Evolutionary conservation across 2,329 filamentous ascomycete genomes (phyloP), one percentile per base, ranked within the genome.

Genomic region (Sclerotinia sclerotiorum): DNA sequence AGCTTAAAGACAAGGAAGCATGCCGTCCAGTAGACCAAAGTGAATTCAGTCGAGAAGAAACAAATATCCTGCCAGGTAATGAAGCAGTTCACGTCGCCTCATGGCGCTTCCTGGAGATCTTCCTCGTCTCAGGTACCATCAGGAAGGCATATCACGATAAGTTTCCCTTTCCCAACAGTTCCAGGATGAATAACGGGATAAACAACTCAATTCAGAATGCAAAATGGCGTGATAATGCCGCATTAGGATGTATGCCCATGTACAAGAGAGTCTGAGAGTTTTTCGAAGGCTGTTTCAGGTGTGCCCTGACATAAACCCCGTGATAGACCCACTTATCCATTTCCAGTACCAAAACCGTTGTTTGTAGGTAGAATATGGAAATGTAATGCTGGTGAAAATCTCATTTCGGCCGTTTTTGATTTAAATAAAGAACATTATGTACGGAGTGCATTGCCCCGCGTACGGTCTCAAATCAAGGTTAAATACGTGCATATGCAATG

Each of bases 241-340:
- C 55, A 58, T 27, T 44, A n/a, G 55, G 35, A 42, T 44, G 35
- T 15, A 44, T 27, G 32, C 55, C 49, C 7, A 58, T 42, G 55
- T 58, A 39, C 15, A 58, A 58, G n/a, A 10, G 17, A 58, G 35
- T 58, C 35, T 27, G 35, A 58, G 55, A 39, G 55, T 42, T 42
- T 57, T 57, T 57, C 55, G 35, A 42, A 57, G 35, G 55, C 27
- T 39, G 55, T 58, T 58, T 58, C 55, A 58, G 24, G 7, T 58
- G 42, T 27, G 35, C 39, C 42, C 32, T 51, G 29, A 49, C 29
- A 62, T n/a, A 39, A 39, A 35, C 58, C 58, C 44, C 49, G 58
- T 49, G 24, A n/a, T 49, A 35, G 6, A 62, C 24, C 46, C 29
- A n/a, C 46, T 39, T 39, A 24, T 39, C 48, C 46, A 39, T 42